Evolutionary conservation across 2,329 filamentous ascomycete species (phyloP).

Genomic region (Hypoxylon sp.): DNA sequence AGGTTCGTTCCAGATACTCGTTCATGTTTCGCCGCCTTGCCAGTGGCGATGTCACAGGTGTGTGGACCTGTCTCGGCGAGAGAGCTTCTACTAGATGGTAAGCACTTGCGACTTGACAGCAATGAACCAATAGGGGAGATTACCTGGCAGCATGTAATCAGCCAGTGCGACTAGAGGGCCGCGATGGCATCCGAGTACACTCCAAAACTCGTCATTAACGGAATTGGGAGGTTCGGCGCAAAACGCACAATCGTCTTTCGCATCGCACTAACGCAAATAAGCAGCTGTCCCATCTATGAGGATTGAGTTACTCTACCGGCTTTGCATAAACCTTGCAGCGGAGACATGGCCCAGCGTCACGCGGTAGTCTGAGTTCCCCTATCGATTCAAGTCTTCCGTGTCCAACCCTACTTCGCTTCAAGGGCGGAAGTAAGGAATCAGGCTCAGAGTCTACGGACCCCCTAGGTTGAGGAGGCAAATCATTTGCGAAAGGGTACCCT

Average conservation of each 20-base stretch:
- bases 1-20: conserved; percentile 65
- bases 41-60: conserved; percentile 66
- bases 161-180: conserved; percentile 63
- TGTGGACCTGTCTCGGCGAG: conserved; percentile 65
- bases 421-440: conserved; percentile 67
- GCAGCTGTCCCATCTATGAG: conserved; percentile 23
- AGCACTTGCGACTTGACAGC: conserved; percentile 40
- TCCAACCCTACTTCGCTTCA: conserved; percentile 68
- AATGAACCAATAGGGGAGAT: conserved; percentile 31
- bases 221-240: conserved; percentile 60
- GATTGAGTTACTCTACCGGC: conserved; percentile 58
- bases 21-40: conserved; percentile 66
- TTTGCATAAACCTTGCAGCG: conserved; percentile 65
- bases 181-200: conserved; percentile 66
- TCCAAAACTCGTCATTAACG: conserved; percentile 63
- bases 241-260: conserved; percentile 63
- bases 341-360: conserved; percentile 65
- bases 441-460: conserved; percentile 63
- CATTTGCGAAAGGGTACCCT: conserved; percentile 60
- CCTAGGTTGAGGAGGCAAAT: conserved; percentile 57
- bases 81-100: conserved; percentile 57
- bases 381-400: conserved; percentile 70
- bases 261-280: conserved; percentile 64
- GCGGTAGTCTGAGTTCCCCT: conserved; percentile 67
- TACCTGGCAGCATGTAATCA: conserved; percentile 67